phyloP scores from a whole-genome alignment of 345 rosid genomes.

The Hevea brasiliensis region DNA sequence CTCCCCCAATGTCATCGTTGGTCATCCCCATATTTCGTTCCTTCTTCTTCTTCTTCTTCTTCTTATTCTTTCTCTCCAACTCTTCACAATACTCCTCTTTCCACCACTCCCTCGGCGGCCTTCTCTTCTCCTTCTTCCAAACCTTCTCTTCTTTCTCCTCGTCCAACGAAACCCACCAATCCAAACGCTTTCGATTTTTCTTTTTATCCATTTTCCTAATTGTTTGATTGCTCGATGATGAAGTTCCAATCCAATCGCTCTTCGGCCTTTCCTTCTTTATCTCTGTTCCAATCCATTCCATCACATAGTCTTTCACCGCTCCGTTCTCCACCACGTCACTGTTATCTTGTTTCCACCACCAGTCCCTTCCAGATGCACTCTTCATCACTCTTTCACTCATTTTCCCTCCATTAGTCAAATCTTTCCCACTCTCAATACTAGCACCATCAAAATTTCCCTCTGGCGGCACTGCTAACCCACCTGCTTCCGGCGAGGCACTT shows the following conservation, averaged over 20 bases:
- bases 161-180: slow-evolving; percentile 90
- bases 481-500: slow-evolving; percentile 35
- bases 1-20: slow-evolving; percentile 35
- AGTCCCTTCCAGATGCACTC: slow-evolving; percentile 53
- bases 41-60: slow-evolving; percentile 47
- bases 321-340: slow-evolving; percentile 32
- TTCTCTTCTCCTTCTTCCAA: slow-evolving; percentile 56
- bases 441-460: slow-evolving; percentile 41
- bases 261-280: slow-evolving; percentile 75
- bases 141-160: slow-evolving; percentile 56
- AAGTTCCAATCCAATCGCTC: slow-evolving; percentile 60
- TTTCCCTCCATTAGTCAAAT: slow-evolving; percentile 26
- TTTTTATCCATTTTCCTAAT: slow-evolving; percentile 42
- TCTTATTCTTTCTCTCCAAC: slow-evolving; percentile 61
- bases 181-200: slow-evolving; percentile 55
- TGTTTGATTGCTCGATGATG: slow-evolving; percentile 29
- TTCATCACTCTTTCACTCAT: slow-evolving; percentile 10
- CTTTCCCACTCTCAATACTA: slow-evolving; percentile 47
- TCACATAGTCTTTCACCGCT: slow-evolving; percentile 76
- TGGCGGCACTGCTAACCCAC: slow-evolving; percentile 20
- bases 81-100: slow-evolving; percentile 89
- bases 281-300: slow-evolving; percentile 92
- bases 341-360: slow-evolving; percentile 73
- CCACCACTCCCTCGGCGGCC: slow-evolving; percentile 97
- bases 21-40: slow-evolving; percentile 31